Conservation (phyloP, 2,329 filamentous ascomycete genomes). For the Cercospora zeae-maydis region DNA sequence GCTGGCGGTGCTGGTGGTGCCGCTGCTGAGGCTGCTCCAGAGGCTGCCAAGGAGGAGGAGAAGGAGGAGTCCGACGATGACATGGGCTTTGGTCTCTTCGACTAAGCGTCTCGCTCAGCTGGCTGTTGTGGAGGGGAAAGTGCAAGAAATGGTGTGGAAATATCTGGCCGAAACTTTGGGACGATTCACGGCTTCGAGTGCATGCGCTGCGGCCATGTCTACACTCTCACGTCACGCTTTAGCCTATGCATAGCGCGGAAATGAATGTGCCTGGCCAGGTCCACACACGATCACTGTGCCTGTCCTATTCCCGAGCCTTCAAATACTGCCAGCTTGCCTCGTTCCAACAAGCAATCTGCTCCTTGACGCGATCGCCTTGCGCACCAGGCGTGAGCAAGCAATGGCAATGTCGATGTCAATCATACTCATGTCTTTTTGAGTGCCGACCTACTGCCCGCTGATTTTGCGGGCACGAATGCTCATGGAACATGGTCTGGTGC, state of each 20-base stretch:
- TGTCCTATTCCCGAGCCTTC: background rate
- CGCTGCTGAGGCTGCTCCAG: conserved; percentile 56
- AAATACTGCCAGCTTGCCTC: background rate
- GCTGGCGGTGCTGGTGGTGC: conserved; percentile 67
- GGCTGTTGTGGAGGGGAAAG: conserved; percentile 1
- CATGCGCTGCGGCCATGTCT: conserved; percentile 4
- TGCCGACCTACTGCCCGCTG: background rate
- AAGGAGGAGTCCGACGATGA: conserved; percentile 70
- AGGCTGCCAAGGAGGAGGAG: conserved; percentile 65
- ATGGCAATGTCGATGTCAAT: background rate
- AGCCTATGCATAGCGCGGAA: conserved; percentile 4
- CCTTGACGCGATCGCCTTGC: background rate
- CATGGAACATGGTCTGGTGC: background rate
- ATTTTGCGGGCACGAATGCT: background rate
- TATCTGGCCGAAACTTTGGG: conserved; percentile 5
- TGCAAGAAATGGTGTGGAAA: conserved; percentile 2
- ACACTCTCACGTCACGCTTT: conserved; percentile 1
- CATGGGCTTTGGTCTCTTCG: conserved; percentile 73
- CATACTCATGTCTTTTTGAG: background rate
- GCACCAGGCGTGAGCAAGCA: background rate
- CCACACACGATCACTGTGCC: background rate
- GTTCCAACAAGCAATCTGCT: background rate
- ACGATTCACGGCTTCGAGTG: background rate
- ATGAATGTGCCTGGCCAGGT: conserved; percentile 4
- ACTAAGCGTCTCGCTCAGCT: conserved; percentile 44